phyloP scores from a whole-genome alignment of 2,329 filamentous ascomycete species.

The Trichoderma semiorbis region DNA sequence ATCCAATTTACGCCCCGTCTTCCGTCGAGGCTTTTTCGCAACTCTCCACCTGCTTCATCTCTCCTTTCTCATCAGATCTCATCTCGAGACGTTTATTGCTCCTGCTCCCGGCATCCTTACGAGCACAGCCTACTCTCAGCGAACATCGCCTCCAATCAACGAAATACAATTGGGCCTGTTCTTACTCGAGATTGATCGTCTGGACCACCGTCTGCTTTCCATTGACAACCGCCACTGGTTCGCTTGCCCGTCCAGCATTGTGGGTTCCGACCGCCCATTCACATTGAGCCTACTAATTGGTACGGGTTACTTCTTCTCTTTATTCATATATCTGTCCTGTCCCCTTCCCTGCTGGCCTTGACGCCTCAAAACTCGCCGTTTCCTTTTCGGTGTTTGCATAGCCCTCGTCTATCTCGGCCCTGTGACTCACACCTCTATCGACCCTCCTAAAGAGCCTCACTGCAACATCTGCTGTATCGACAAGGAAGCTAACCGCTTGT shows the following conservation, averaged over 20 bases:
- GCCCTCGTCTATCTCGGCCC: slow-evolving; percentile 11
- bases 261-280: slow-evolving; percentile 1
- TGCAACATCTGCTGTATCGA: slow-evolving; percentile 17
- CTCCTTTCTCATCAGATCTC: neutral
- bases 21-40: slow-evolving; percentile 1
- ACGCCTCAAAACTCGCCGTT: slow-evolving; percentile 5
- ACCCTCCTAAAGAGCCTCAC: slow-evolving; percentile 16
- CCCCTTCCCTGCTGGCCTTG: slow-evolving; percentile 4
- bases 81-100: neutral
- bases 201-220: neutral
- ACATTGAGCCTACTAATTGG: slow-evolving; percentile 10
- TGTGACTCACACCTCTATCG: slow-evolving; percentile 21
- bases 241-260: slow-evolving; percentile 6
- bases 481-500: slow-evolving; percentile 30
- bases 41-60: neutral
- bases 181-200: neutral
- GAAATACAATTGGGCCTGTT: neutral
- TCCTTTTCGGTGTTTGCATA: slow-evolving; percentile 17
- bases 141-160: neutral
- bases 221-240: neutral
- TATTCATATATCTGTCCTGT: slow-evolving; percentile 14
- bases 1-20: slow-evolving; percentile 17
- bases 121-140: neutral
- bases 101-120: neutral
- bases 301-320: slow-evolving; percentile 7